Base-by-base conservation (phyloP, 768 basidiomycete species). In the Dacryopinax primogenitus region DNA sequence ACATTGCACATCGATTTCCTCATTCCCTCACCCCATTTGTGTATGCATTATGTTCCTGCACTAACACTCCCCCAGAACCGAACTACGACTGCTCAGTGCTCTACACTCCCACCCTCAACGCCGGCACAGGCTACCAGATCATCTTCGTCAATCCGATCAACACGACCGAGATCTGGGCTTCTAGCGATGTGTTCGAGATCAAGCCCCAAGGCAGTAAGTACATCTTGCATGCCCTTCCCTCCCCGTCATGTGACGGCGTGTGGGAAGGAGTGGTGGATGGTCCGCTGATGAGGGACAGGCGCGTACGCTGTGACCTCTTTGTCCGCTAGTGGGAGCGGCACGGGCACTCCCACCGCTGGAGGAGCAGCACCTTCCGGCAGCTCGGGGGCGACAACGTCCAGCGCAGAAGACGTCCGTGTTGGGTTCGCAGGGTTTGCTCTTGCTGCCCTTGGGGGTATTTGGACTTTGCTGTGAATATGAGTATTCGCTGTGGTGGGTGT, bases 161-260 rank as follows among this genome's bases (percentile, higher is more conserved):
- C 62, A 4, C 62, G 15, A 30, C 62, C 71, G 73, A 74, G 66
- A 64, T 75, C 66, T 75, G 73, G 68, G 71, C 73, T 18, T 68
- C 65, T 30, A 74, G 73, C 33, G 66, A 75, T 44, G 34, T 72
- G 11, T 75, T 75, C 68, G 71, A 73, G 63, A 72, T 75, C 70
- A 74, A 73, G 63, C 67, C 73, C n/a, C 67, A 64, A 34, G 71
- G 71, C 15, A 71, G 73, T 12, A 33, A 67, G 32, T 75, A 74
- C 69, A 28, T 32, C 18, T 58, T 30, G 13, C 23, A 23, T 32
- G 26, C 3, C 30, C 51, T 28, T 6, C 26, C 15, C 26, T 4
- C 3, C 32, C 13, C 51, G 15, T 58, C 51, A 28, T 30, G 13
- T 15, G 13, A 12, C 23, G 45, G 45, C 13, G 45, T 9, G 45